Base-by-base conservation (phyloP, 2,329 filamentous ascomycete genomes). In the Ophiocordyceps camponoti-rufipedis region DNA sequence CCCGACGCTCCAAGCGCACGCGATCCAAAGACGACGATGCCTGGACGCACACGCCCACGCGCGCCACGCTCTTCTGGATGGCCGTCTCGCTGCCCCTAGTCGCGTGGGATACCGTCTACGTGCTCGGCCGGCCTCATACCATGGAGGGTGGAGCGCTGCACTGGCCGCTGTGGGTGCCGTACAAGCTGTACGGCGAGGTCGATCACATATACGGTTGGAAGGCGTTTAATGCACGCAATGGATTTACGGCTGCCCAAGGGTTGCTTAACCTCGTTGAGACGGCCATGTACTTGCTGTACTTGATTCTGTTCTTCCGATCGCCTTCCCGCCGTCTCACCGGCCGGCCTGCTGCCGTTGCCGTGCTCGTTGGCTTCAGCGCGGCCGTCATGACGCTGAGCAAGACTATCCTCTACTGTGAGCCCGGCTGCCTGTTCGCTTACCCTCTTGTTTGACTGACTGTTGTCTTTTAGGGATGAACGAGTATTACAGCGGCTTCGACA, bases 161-260 rank as follows among this genome's bases (percentile, higher is more conserved):
- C 65, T 68, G 64, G 65, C 82, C 83, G 1, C 54, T 94, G 40
- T 94, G 76, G 73, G 66, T 64, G 29, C 85, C 84, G 0, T 94
- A 94, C 64, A 75, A 73, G 55, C 74, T 93, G 1, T 94, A 94
- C 65, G 84, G 81, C 47, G 66, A 70, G 44, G 69, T 94, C 52
- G 87, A 94, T 62, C 70, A 87, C 60, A 70, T 89, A 31, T 94
- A 94, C 65, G 85, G 86, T 39, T 80, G 73, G 68, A 78, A 80
- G 54, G 80, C 82, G 4, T 85, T 73, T 58, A 64, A 83, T 49
- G 69, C 69, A 14, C 61, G 69, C 19, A 78, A 79, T 57, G 85
- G 86, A 33, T 94, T 93, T 63, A 84, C 83, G 0, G 74, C 71
- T 40, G 85, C 85, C 35, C 86, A 94, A 68, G 73, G 72, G 28